A percentile compares a stretch with the other conserved stretches of the same genome.
phyloP scores from a whole-genome alignment of 73 alveolate species.

The Stentor coeruleus region DNA sequence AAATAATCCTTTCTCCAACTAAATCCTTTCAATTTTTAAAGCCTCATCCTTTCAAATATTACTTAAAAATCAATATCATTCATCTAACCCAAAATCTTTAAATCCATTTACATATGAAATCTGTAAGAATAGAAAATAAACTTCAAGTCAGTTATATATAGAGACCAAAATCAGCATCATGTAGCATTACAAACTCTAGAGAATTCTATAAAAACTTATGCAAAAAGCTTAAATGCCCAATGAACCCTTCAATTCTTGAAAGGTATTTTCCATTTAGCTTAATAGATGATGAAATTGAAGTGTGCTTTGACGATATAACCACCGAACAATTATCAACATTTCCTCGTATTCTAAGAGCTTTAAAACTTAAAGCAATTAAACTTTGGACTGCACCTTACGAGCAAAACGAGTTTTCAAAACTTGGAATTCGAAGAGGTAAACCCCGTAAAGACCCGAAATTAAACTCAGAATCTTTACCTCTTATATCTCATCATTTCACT shows the following conservation, averaged over 20 bases:
- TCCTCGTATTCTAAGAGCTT: not conserved
- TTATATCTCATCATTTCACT: not conserved
- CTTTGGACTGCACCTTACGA: not conserved
- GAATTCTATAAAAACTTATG: not conserved
- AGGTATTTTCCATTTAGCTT: not conserved
- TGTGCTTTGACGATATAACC: not conserved
- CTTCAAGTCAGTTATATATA: not conserved
- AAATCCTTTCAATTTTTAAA: no score
- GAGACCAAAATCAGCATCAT: not conserved
- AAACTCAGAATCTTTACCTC: not conserved
- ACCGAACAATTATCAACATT: not conserved
- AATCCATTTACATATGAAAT: no score
- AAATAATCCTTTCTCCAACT: no score
- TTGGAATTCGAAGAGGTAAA: not conserved
- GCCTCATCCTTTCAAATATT: no score
- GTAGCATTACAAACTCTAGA: not conserved
- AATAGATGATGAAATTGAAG: not conserved
- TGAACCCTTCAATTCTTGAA: constrained; percentile 4
- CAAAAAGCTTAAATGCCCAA: not conserved
- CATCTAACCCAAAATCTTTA: no score
- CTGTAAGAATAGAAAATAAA: not conserved
- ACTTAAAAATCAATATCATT: no score
- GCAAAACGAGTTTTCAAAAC: not conserved
- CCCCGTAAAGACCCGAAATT: not conserved
- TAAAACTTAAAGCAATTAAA: not conserved